These are phyloP conservation scores for Neofusicoccum laricinum DNA, from an alignment of 2,329 filamentous ascomycete species.

Conservation along the genomic window DNA sequence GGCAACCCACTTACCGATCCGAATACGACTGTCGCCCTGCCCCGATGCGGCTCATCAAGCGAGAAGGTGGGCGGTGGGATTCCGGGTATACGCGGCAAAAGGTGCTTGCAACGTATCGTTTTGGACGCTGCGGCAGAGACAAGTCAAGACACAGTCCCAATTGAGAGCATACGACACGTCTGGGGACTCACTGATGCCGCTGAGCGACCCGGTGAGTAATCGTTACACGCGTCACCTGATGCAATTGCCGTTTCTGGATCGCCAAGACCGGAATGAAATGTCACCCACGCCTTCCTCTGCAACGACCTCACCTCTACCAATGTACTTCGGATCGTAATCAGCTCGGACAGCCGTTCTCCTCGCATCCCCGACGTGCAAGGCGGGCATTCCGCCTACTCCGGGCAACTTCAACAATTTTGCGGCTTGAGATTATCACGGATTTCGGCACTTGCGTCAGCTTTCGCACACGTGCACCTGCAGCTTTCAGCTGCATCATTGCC, in stretches of 20 bases:
- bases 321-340: neutral
- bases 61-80: neutral
- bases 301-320: neutral
- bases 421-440: neutral
- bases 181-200: neutral
- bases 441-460: neutral
- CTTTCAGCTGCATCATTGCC: constrained; percentile 3
- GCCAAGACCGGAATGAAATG: constrained; percentile 6
- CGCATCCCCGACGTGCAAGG: neutral
- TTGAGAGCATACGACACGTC: neutral
- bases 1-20: neutral
- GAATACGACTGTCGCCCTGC: constrained; percentile 1
- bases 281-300: neutral
- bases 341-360: neutral
- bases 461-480: constrained; percentile 9
- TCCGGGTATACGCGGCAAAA: constrained; percentile 5
- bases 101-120: neutral
- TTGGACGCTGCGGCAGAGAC: neutral
- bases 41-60: neutral
- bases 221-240: neutral
- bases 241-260: neutral
- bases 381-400: neutral
- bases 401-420: neutral
- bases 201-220: neutral
- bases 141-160: neutral